Evolutionary conservation across 108 stramenopile genomes (phyloP), one percentile per base, ranked within the genome.

Genomic region (Pelagomonas calceolata): DNA sequence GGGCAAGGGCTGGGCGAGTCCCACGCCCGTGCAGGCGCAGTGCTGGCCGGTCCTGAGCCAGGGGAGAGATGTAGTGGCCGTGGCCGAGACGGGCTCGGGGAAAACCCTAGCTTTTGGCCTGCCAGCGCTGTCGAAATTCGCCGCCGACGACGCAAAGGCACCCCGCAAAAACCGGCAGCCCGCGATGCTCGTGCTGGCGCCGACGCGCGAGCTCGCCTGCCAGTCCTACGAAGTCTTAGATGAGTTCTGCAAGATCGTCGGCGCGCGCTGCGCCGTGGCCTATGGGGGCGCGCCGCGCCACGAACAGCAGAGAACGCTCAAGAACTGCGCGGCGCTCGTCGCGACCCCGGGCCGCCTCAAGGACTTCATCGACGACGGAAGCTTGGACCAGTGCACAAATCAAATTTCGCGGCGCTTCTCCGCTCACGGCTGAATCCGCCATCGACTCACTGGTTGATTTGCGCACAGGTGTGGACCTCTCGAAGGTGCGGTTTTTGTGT

Each of bases 161-260:
- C 9, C 9, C 39, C 14, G 26, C 3, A 12, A 3, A 1, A 60
- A 60, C 7, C 14, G 21, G 31, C 70, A 72, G 12, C 98, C 96
- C 34, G 85, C 88, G 32, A 93, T 95, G 91, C 85, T 97, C 34
- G 93, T 99, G 30, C 75, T 99, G 34, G 91, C 96, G 3, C 98
- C 98, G 30, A 99, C 98, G 30, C 90, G 98, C 35, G 98, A 99
- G 84, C 80, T 99, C 70, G 98, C 98, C 66, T 90, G 94, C 89
- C 98, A 99, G 80, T 88, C 88, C 34, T 85, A 92, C 37, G 84
- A 83, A 63, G 98, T 98, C 4, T 69, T 97, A 65, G 84, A 92
- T 66, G 94, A 94, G 68, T 93, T 88, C 75, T 93, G 93, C 34
- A 26, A 26, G 51, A 26, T 26, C 1, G 82, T 88, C 32, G 84